These are phyloP conservation scores for Cyberlindnera bimundalis DNA, from an alignment of 805 yeast species.

Conservation along the genomic window DNA sequence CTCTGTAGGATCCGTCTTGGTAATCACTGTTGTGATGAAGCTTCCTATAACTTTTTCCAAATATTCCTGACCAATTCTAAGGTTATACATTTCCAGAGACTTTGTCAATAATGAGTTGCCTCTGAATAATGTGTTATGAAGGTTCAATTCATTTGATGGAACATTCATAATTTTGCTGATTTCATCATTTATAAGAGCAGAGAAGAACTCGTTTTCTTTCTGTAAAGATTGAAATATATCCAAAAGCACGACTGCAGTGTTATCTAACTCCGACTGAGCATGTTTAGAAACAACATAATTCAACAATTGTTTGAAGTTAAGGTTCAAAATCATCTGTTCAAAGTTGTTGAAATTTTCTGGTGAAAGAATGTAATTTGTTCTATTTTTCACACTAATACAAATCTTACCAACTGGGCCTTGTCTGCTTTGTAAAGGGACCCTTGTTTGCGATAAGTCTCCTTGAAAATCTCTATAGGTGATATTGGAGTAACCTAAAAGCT, in stretches of 20 bases:
- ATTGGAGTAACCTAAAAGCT: conserved; percentile 28
- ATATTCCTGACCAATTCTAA: conserved; percentile 76
- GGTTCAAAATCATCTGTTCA: conserved; percentile 54
- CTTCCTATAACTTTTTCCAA: conserved; percentile 68
- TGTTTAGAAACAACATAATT: conserved; percentile 33
- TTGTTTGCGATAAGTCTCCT: conserved; percentile 20
- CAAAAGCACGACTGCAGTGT: conserved; percentile 54
- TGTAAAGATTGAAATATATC: conserved; percentile 73
- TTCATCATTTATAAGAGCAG: conserved; percentile 64
- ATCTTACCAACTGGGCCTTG: conserved; percentile 53
- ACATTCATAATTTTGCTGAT: conserved; percentile 30
- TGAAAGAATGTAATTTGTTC: conserved; percentile 57
- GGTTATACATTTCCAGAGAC: conserved; percentile 71
- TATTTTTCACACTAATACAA: conserved; percentile 45
- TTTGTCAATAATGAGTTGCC: conserved; percentile 84
- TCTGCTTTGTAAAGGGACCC: conserved; percentile 43
- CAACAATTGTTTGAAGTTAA: conserved; percentile 52
- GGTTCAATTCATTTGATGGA: conserved; percentile 29
- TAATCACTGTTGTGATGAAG: conserved; percentile 54
- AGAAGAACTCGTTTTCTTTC: conserved; percentile 70
- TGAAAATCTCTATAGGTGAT: conserved; percentile 20
- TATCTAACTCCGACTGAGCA: conserved; percentile 44
- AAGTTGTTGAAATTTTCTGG: conserved; percentile 57
- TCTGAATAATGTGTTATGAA: conserved; percentile 67
- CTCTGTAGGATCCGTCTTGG: conserved; percentile 55